phyloP scores from a whole-genome alignment of 1,284 basidiomycete genomes.

The Fistulinella cinereoalba region DNA sequence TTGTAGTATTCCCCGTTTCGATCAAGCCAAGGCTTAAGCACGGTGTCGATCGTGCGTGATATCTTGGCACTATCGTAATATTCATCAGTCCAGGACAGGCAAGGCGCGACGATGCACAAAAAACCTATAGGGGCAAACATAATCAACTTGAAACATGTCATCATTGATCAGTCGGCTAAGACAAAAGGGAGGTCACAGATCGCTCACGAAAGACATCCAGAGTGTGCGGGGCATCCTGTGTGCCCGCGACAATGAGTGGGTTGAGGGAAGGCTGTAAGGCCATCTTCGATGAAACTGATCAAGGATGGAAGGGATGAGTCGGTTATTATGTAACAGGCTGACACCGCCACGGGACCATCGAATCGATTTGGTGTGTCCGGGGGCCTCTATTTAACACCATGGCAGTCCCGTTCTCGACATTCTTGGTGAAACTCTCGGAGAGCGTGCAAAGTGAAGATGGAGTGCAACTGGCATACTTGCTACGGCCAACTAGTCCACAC shows the following conservation, averaged over 20 bases:
- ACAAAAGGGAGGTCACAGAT: not conserved
- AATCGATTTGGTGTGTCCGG: no score
- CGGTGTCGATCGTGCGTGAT: constrained; percentile 53
- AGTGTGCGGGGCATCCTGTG: constrained; percentile 68
- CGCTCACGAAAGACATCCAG: constrained; percentile 77
- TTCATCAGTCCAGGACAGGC: not conserved
- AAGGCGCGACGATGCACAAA: not conserved
- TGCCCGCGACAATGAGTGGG: constrained; percentile 71
- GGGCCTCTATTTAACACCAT: no score
- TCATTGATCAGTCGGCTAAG: not conserved
- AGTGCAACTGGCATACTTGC: constrained; percentile 63
- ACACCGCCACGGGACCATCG: no score
- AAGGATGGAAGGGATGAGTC: no score
- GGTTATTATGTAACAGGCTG: no score
- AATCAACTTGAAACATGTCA: constrained; percentile 59
- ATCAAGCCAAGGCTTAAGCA: constrained; percentile 58
- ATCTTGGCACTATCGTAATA: constrained; percentile 54
- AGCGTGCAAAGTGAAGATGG: constrained; percentile 64
- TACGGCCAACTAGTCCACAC: constrained; percentile 70
- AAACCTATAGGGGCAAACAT: constrained; percentile 83
- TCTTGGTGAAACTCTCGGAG: constrained; percentile 57
- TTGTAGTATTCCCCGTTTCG: constrained; percentile 69
- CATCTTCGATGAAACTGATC: no score
- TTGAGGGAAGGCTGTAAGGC: constrained; percentile 78
- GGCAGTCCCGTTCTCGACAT: constrained; percentile 50